Evolutionary conservation across 2,329 filamentous ascomycete species (phyloP).

Genomic region (Neonectria sp.): DNA sequence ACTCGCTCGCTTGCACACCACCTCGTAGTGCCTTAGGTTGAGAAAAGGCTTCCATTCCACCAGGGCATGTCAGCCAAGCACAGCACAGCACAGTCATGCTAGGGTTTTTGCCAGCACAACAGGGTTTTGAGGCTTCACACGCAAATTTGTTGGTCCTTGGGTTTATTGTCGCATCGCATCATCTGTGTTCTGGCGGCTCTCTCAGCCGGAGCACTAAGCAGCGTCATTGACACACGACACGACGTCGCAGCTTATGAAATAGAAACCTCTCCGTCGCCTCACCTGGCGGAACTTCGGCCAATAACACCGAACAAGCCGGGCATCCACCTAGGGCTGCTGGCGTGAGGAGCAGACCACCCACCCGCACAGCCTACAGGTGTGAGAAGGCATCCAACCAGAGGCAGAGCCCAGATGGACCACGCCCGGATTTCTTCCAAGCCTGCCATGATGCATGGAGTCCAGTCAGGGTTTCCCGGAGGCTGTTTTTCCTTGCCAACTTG

Average conservation of each 20-base stretch:
- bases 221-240: conserved; percentile 31
- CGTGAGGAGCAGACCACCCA: conserved; percentile 44
- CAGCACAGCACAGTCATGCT: conserved; percentile 2
- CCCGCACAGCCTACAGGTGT: conserved; percentile 15
- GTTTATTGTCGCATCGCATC: conserved; percentile 3
- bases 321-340: conserved; percentile 39
- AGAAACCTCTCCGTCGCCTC: conserved; percentile 27
- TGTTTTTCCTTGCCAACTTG: conserved; percentile 21
- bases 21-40: conserved; percentile 3
- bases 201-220: conserved; percentile 16
- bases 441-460: conserved; percentile 6
- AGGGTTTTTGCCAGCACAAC: conserved; percentile 15
- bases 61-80: conserved; percentile 2
- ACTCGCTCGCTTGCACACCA: conserved; percentile 25
- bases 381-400: conserved; percentile 21
- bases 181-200: conserved; percentile 24
- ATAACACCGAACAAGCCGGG: conserved; percentile 23
- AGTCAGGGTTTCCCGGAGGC: conserved; percentile 15
- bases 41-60: conserved; percentile 23
- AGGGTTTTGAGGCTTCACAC: conserved; percentile 24
- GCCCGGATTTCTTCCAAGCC: conserved; percentile 15
- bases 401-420: conserved; percentile 1
- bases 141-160: conserved; percentile 14
- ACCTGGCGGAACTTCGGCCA: conserved; percentile 36
- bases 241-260: conserved; percentile 29